Percentiles rank a stretch among this genome's conserved stretches.
Evolutionary conservation across 768 basidiomycete species (phyloP).

Genomic region (Sporobolomyces roseus): DNA sequence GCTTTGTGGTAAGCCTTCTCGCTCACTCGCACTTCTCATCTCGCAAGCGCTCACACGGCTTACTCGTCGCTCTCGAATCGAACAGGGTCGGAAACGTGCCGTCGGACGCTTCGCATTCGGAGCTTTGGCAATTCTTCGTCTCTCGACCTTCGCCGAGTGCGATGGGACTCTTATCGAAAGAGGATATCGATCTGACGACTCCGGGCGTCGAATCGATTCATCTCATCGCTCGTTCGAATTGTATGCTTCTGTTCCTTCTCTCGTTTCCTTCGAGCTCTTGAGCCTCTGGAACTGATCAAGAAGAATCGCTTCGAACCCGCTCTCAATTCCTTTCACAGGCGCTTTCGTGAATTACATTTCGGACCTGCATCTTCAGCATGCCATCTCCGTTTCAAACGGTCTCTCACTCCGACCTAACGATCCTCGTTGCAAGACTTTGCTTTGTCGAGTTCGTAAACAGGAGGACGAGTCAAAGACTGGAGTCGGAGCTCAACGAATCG

Average conservation of each 20-base stretch:
- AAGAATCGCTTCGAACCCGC: not conserved
- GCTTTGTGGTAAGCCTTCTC: slow-evolving; percentile 27
- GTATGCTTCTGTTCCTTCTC: slow-evolving; percentile 26
- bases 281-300: too few species aligned
- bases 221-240: slow-evolving; percentile 88
- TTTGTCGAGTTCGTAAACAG: slow-evolving; percentile 73
- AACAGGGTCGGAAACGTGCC: slow-evolving; percentile 95
- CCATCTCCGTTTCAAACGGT: slow-evolving; percentile 71
- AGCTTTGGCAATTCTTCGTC: slow-evolving; percentile 79
- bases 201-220: slow-evolving; percentile 76
- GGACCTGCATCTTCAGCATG: slow-evolving; percentile 60
- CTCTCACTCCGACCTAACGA: slow-evolving; percentile 65
- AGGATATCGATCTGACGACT: slow-evolving; percentile 37
- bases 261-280: not conserved
- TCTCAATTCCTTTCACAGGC: slow-evolving; percentile 47
- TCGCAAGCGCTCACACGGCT: too few species aligned
- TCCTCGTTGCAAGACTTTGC: slow-evolving; percentile 66
- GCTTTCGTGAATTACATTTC: slow-evolving; percentile 85
- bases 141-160: slow-evolving; percentile 44
- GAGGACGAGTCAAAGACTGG: slow-evolving; percentile 85
- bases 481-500: slow-evolving; percentile 78
- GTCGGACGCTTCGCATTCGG: slow-evolving; percentile 72
- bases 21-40: too few species aligned
- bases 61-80: not conserved
- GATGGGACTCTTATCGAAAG: slow-evolving; percentile 44